These are phyloP conservation scores for Candida anglica DNA, from an alignment of 805 yeast species.

Conservation along the genomic window DNA sequence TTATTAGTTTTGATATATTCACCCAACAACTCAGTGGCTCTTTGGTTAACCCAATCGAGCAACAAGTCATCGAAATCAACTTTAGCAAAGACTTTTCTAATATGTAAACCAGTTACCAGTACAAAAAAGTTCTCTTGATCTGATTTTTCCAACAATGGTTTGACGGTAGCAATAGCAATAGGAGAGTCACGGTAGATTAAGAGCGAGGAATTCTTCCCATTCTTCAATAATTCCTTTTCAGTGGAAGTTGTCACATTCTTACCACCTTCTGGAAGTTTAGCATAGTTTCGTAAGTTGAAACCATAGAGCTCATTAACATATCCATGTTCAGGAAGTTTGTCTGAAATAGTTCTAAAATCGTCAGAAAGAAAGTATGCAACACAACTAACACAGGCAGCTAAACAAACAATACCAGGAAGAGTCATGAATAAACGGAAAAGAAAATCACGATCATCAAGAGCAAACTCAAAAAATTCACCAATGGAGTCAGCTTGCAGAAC, in stretches of 20 bases:
- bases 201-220: conserved; percentile 48
- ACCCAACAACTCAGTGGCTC: conserved; percentile 41
- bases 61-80: conserved; percentile 64
- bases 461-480: conserved; percentile 22
- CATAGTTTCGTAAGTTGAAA: conserved; percentile 45
- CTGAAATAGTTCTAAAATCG: conserved; percentile 38
- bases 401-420: conserved; percentile 36
- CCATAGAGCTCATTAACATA: conserved; percentile 42
- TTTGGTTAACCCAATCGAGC: conserved; percentile 54
- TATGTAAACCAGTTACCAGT: conserved; percentile 54
- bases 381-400: conserved; percentile 35
- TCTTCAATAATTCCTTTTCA: conserved; percentile 22
- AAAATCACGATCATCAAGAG: conserved; percentile 18
- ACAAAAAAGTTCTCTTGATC: conserved; percentile 43
- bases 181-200: conserved; percentile 68
- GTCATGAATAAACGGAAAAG: conserved; percentile 19
- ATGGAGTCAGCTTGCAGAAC: conserved; percentile 26
- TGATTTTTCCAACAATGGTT: conserved; percentile 35
- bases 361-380: conserved; percentile 41
- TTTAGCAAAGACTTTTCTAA: conserved; percentile 62
- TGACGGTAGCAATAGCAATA: conserved; percentile 56
- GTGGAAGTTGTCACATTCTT: conserved; percentile 13
- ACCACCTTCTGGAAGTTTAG: conserved; percentile 22
- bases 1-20: conserved; percentile 22
- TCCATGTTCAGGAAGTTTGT: conserved; percentile 17